Evolutionary conservation across 202 grass and related monocot species (phyloP).

Genomic region (Setaria italica): DNA sequence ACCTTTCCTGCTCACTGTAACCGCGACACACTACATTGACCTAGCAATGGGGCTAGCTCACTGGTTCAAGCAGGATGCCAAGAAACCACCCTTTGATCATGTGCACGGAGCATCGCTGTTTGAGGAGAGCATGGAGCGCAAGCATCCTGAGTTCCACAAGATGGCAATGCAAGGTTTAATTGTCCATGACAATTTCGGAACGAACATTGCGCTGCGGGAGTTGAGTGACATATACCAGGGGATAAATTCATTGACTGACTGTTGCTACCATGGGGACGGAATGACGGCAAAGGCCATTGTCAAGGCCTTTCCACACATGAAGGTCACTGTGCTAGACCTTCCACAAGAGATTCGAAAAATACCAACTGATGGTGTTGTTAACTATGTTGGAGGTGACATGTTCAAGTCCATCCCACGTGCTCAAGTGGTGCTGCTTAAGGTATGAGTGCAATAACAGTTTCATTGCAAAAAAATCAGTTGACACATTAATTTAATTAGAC

Average conservation of each 20-base stretch:
- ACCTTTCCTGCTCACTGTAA: conserved; percentile 20
- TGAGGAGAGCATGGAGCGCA: neutral
- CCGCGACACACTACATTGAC: neutral
- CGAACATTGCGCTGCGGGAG: neutral
- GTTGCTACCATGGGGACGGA: conserved; percentile 33
- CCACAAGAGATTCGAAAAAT: conserved; percentile 27
- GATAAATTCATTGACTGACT: conserved; percentile 22
- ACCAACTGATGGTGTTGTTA: neutral
- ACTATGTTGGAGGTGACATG: conserved; percentile 45
- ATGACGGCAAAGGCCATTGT: conserved; percentile 4
- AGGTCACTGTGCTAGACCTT: conserved; percentile 34
- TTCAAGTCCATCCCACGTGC: conserved; percentile 34
- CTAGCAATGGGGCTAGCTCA: neutral
- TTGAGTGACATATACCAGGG: neutral
- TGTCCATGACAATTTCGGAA: neutral
- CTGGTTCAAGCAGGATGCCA: conserved; percentile 30
- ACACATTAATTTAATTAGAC: neutral
- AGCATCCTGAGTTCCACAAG: neutral
- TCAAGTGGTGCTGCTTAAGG: conserved; percentile 41
- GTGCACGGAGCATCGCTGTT: conserved; percentile 26
- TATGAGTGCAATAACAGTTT: neutral
- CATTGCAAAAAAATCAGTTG: neutral
- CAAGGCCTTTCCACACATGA: conserved; percentile 19
- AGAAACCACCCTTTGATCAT: neutral
- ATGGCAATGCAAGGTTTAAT: neutral